These are phyloP conservation scores for Cornus kousa DNA, from an alignment of 148 eudicot genomes.

Conservation along the genomic window DNA sequence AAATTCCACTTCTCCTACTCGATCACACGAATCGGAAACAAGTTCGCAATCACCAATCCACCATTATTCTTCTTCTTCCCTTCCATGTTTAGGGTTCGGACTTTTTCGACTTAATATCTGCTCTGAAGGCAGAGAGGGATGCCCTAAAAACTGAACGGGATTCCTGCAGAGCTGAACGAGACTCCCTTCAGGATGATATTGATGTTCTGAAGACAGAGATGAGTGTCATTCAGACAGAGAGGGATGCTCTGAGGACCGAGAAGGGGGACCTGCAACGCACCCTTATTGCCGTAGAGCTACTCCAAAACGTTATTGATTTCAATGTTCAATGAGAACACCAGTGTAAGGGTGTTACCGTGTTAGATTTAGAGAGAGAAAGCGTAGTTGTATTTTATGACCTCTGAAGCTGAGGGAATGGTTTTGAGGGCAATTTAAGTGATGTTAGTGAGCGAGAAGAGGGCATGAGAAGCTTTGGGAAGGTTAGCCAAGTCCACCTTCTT, in stretches of 20 bases:
- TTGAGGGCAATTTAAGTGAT: conserved; percentile 89
- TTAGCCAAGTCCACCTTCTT: conserved; percentile 28
- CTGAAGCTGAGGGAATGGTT: conserved; percentile 90
- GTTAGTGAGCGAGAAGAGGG: conserved; percentile 73
- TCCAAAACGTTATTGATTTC: conserved; percentile 86
- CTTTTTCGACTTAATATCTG: conserved; percentile 80
- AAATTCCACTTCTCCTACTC: conserved; percentile 54
- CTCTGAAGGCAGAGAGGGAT: no score
- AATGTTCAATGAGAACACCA: conserved; percentile 31
- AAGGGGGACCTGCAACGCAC: no score
- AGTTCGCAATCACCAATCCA: conserved; percentile 62
- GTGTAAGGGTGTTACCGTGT: no score
- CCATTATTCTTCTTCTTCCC: conserved; percentile 95
- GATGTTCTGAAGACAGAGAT: no score
- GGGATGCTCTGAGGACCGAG: no score
- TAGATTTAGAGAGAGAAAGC: no score
- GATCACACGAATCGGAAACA: conserved; percentile 63
- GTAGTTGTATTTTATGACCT: no score
- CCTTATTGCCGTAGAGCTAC: conserved; percentile 75
- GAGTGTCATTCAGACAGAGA: no score
- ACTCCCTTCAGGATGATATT: no score
- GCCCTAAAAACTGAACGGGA: no score
- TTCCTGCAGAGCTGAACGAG: no score
- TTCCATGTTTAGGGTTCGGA: conserved; percentile 79
- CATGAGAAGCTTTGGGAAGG: conserved; percentile 89